A percentile compares a stretch with the other conserved stretches of the same genome.
Conservation (phyloP, 2,329 filamentous ascomycete species). For the Clarireedia paspali region DNA sequence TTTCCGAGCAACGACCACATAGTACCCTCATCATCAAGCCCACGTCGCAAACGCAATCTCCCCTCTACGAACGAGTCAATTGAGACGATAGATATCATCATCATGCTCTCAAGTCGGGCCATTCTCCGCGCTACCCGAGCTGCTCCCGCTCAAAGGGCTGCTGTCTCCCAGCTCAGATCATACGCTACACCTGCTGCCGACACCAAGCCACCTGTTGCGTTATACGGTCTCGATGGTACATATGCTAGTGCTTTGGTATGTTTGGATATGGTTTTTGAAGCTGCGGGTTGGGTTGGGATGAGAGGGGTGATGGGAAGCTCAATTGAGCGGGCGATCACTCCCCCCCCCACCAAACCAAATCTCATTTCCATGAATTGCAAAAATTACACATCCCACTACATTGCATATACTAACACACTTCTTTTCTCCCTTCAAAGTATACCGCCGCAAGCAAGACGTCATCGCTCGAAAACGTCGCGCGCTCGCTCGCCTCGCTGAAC, state of each 20-base stretch:
- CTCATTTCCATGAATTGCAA: not conserved
- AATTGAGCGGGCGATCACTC: not conserved
- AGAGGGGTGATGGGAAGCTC: not conserved
- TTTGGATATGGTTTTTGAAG: slow-evolving; percentile 14
- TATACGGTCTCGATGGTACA: slow-evolving; percentile 95
- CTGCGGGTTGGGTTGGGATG: not conserved
- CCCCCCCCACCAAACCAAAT: not conserved
- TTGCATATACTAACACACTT: not conserved
- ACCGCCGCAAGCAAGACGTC: slow-evolving; percentile 87
- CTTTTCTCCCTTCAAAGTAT: slow-evolving; percentile 54
- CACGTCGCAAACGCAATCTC: slow-evolving; percentile 12
- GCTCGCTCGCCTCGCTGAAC: slow-evolving; percentile 65
- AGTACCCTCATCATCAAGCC: slow-evolving; percentile 6
- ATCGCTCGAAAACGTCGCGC: slow-evolving; percentile 76
- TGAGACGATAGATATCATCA: slow-evolving; percentile 19
- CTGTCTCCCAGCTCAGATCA: slow-evolving; percentile 51
- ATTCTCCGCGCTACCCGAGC: slow-evolving; percentile 27
- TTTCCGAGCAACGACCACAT: slow-evolving; percentile 3
- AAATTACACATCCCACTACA: too few species aligned
- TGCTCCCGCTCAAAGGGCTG: slow-evolving; percentile 22
- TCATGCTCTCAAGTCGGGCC: slow-evolving; percentile 29
- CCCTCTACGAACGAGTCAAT: slow-evolving; percentile 21
- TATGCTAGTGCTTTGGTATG: slow-evolving; percentile 98
- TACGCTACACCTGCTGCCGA: slow-evolving; percentile 61
- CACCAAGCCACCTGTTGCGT: slow-evolving; percentile 76